These are phyloP conservation scores for Trametes pubescens DNA, from an alignment of 1,284 basidiomycete genomes.

Conservation along the genomic window DNA sequence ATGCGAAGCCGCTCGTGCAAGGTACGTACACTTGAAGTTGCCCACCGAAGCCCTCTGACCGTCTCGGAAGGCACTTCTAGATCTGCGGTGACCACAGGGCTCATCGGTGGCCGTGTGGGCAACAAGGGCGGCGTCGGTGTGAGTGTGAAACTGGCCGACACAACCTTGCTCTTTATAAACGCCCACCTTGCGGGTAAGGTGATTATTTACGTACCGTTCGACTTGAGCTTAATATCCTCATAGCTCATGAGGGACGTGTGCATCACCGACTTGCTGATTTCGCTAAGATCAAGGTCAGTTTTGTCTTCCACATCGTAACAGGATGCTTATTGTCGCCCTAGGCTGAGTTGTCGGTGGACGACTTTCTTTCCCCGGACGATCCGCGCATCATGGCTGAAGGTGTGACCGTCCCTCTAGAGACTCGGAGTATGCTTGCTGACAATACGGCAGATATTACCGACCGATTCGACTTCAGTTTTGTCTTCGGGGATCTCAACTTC, in stretches of 20 bases:
- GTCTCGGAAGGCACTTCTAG: constrained; percentile 63
- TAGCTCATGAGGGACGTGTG: constrained; percentile 80
- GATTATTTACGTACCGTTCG: neutral
- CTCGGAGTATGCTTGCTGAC: constrained; percentile 1
- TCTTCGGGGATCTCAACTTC: constrained; percentile 86
- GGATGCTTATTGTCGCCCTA: constrained; percentile 34
- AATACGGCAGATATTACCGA: constrained; percentile 71
- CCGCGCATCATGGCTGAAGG: constrained; percentile 73
- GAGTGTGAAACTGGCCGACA: constrained; percentile 76
- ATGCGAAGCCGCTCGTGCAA: constrained; percentile 65
- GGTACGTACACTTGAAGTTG: constrained; percentile 48
- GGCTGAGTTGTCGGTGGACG: constrained; percentile 71
- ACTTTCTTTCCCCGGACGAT: constrained; percentile 70
- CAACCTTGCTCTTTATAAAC: constrained; percentile 84
- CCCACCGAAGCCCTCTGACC: constrained; percentile 3
- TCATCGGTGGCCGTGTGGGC: constrained; percentile 88
- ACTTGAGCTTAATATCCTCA: too few relatives aligned
- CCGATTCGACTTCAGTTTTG: constrained; percentile 83
- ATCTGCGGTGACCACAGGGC: constrained; percentile 81
- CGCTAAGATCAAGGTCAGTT: constrained; percentile 74
- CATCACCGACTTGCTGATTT: constrained; percentile 75
- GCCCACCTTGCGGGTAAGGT: constrained; percentile 82
- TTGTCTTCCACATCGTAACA: neutral
- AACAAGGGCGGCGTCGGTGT: constrained; percentile 91
- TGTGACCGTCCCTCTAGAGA: constrained; percentile 33